Evolutionary conservation across 768 basidiomycete genomes (phyloP).

Genomic region (Panus rudis): DNA sequence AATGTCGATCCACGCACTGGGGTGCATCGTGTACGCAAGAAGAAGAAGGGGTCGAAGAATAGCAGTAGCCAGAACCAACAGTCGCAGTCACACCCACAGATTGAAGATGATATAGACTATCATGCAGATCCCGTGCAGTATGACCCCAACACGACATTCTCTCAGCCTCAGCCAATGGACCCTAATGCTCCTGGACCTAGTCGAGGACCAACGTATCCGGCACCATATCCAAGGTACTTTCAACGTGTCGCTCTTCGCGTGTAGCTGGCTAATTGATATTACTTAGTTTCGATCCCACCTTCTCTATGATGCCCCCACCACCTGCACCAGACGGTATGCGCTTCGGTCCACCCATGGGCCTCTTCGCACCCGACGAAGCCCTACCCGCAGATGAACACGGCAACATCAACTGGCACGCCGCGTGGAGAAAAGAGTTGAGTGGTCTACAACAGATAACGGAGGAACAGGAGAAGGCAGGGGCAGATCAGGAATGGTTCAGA

Average conservation of each 20-base stretch:
- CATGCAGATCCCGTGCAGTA: slow-evolving; percentile 40
- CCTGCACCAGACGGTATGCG: slow-evolving; percentile 47
- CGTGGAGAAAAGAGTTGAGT: slow-evolving; percentile 76
- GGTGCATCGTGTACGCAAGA: slow-evolving; percentile 83
- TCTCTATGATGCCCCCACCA: slow-evolving; percentile 51
- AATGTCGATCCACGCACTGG: slow-evolving; percentile 86
- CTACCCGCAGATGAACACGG: slow-evolving; percentile 73
- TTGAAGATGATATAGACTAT: slow-evolving; percentile 53
- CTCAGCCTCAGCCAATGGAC: slow-evolving; percentile 45
- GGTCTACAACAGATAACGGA: slow-evolving; percentile 69
- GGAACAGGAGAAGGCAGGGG: slow-evolving; percentile 78
- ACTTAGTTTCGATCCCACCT: slow-evolving; percentile 66
- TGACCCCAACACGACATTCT: slow-evolving; percentile 51
- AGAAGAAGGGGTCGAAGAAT: slow-evolving; percentile 59
- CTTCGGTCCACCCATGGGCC: slow-evolving; percentile 55
- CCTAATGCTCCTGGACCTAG: slow-evolving; percentile 57
- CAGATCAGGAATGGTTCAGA: slow-evolving; percentile 78
- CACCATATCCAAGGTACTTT: slow-evolving; percentile 53
- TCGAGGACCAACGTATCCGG: slow-evolving; percentile 30
- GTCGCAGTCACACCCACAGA: slow-evolving; percentile 1
- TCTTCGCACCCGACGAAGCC: slow-evolving; percentile 57
- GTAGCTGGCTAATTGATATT: neutral
- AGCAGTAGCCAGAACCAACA: slow-evolving; percentile 46
- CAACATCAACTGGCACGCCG: slow-evolving; percentile 71
- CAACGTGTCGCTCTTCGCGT: slow-evolving; percentile 20